These are phyloP conservation scores for Suillus plorans DNA, from an alignment of 768 basidiomycete genomes.

Conservation along the genomic window DNA sequence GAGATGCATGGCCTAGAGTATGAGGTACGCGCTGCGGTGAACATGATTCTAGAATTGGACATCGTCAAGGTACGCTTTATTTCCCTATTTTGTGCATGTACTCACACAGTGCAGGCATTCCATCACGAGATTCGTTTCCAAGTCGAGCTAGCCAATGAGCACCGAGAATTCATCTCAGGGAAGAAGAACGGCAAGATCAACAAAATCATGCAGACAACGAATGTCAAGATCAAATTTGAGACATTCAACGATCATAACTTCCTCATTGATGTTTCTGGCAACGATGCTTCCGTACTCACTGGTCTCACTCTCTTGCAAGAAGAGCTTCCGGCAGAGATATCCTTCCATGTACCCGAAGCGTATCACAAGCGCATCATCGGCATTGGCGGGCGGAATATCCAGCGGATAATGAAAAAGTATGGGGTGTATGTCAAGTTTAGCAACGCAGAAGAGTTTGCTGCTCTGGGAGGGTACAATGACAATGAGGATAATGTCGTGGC, in stretches of 20 bases:
- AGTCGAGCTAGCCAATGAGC: conserved; percentile 96
- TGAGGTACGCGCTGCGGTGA: conserved; percentile 84
- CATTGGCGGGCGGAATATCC: conserved; percentile 95
- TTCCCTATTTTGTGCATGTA: background rate
- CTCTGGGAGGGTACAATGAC: conserved; percentile 91
- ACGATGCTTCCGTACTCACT: conserved; percentile 80
- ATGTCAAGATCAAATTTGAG: conserved; percentile 98
- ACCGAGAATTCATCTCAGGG: conserved; percentile 96
- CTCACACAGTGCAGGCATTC: conserved; percentile 57
- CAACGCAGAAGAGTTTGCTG: conserved; percentile 95
- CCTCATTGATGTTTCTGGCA: conserved; percentile 87
- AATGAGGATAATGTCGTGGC: conserved; percentile 99
- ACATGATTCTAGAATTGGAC: conserved; percentile 87
- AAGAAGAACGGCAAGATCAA: conserved; percentile 99
- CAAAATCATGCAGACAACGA: conserved; percentile 98
- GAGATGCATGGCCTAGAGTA: conserved; percentile 94
- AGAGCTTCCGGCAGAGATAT: conserved; percentile 97
- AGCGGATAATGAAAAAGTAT: conserved; percentile 99
- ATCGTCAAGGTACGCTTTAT: conserved; percentile 69
- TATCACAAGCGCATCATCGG: conserved; percentile 99
- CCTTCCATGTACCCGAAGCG: conserved; percentile 96
- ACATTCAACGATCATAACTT: conserved; percentile 97
- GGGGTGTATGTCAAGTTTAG: conserved; percentile 99
- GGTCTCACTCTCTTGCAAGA: conserved; percentile 91
- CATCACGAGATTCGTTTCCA: conserved; percentile 98